These are phyloP conservation scores for Vanderwaltozyma tropicalis DNA, from an alignment of 805 yeast species.

Conservation along the genomic window DNA sequence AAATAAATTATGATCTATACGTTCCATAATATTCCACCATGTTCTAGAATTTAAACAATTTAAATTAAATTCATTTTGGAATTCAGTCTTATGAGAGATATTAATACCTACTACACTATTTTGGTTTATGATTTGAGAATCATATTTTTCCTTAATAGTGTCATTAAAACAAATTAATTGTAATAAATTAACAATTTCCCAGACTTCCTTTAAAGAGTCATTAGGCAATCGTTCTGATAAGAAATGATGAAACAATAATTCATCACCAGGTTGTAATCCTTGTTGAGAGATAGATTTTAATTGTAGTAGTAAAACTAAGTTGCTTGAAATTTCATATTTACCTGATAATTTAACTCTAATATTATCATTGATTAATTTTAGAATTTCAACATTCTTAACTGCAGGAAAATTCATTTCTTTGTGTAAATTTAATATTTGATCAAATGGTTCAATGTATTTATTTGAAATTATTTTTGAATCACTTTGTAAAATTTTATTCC, in stretches of 20 bases:
- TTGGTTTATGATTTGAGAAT: slow-evolving; percentile 22
- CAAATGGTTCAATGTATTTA: slow-evolving; percentile 30
- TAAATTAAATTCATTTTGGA: slow-evolving; percentile 24
- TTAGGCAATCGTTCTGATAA: slow-evolving; percentile 14
- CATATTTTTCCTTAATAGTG: slow-evolving; percentile 21
- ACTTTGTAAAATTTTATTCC: slow-evolving; percentile 19
- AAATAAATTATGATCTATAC: slow-evolving; percentile 25
- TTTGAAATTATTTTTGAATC: slow-evolving; percentile 14
- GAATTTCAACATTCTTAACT: slow-evolving; percentile 24
- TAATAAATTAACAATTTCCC: slow-evolving; percentile 26
- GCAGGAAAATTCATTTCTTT: slow-evolving; percentile 24
- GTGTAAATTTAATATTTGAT: slow-evolving; percentile 28
- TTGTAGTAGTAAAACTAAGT: slow-evolving; percentile 24
- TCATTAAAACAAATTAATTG: slow-evolving; percentile 27
- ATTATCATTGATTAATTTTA: slow-evolving; percentile 11
- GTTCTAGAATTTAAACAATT: slow-evolving; percentile 24
- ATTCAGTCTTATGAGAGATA: slow-evolving; percentile 23
- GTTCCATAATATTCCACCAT: slow-evolving; percentile 25
- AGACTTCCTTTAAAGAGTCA: slow-evolving; percentile 14
- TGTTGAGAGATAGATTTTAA: slow-evolving; percentile 29
- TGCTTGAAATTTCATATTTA: slow-evolving; percentile 9
- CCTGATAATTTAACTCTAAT: slow-evolving; percentile 13
- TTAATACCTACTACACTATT: slow-evolving; percentile 27
- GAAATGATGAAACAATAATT: slow-evolving; percentile 26
- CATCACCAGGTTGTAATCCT: slow-evolving; percentile 31